A percentile compares a stretch with the other conserved stretches of the same genome.
phyloP scores from a whole-genome alignment of 345 rosid species.

The Hibiscus syriacus region DNA sequence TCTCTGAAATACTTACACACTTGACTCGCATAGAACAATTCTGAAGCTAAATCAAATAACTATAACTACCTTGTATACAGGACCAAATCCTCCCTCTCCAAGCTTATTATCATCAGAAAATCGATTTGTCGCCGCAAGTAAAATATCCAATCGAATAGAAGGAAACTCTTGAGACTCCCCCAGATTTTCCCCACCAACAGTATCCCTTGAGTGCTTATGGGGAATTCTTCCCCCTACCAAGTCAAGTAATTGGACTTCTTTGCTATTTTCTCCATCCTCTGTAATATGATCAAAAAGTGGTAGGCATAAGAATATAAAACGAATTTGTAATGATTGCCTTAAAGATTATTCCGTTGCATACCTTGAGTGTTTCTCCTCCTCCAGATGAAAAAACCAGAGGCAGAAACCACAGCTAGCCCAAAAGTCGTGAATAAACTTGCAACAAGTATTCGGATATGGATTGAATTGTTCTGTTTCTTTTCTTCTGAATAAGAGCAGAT shows the following conservation, averaged over 20 bases:
- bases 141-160: not conserved
- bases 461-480: not conserved
- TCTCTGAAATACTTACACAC: no score
- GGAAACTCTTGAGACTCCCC: not conserved
- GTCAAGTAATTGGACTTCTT: not conserved
- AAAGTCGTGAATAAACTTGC: not conserved
- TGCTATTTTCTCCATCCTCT: not conserved
- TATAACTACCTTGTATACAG: not conserved
- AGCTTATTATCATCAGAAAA: not conserved
- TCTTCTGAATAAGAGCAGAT: not conserved
- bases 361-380: no score
- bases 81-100: slow-evolving; percentile 9
- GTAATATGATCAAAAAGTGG: not conserved
- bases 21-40: no score
- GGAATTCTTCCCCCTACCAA: not conserved
- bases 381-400: not conserved
- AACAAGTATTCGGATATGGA: not conserved
- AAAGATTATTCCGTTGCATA: not conserved
- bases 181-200: not conserved
- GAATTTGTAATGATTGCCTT: not conserved
- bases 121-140: not conserved
- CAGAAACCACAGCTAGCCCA: not conserved
- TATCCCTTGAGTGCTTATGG: not conserved
- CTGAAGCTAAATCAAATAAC: not conserved
- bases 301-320: not conserved